phyloP scores from a whole-genome alignment of 2,329 filamentous ascomycete genomes.

The Aspergillus pseudonomiae region DNA sequence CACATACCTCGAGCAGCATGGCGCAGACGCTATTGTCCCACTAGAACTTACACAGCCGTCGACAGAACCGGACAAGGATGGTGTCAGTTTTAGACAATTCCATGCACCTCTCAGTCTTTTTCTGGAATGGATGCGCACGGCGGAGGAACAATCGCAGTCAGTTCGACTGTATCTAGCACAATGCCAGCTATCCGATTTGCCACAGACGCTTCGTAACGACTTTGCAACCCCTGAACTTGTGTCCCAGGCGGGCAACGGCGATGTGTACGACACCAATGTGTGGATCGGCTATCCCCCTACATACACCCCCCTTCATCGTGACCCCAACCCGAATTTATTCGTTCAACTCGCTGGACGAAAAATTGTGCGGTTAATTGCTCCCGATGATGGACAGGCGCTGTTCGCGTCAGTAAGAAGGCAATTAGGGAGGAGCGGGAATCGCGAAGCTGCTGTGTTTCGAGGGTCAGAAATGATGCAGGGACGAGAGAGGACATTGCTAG shows the following conservation, averaged over 20 bases:
- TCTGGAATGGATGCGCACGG: slow-evolving; percentile 53
- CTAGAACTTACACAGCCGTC: slow-evolving; percentile 57
- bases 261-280: slow-evolving; percentile 83
- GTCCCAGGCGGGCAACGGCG: slow-evolving; percentile 67
- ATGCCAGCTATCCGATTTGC: slow-evolving; percentile 70
- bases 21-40: slow-evolving; percentile 56
- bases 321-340: slow-evolving; percentile 93
- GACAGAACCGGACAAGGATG: slow-evolving; percentile 4
- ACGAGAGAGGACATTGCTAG: slow-evolving; percentile 66
- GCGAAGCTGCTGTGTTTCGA: slow-evolving; percentile 58
- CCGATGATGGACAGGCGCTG: slow-evolving; percentile 63
- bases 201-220: slow-evolving; percentile 63
- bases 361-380: slow-evolving; percentile 69
- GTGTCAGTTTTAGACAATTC: slow-evolving; percentile 48
- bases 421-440: slow-evolving; percentile 38
- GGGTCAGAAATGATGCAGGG: slow-evolving; percentile 93
- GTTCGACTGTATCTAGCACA: slow-evolving; percentile 81
- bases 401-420: slow-evolving; percentile 58
- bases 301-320: slow-evolving; percentile 85
- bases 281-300: slow-evolving; percentile 89
- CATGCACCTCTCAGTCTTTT: slow-evolving; percentile 64
- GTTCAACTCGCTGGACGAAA: slow-evolving; percentile 79
- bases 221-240: slow-evolving; percentile 70
- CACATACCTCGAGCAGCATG: slow-evolving; percentile 48
- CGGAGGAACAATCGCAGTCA: slow-evolving; percentile 27